Conservation (phyloP, 495 filamentous ascomycete species). For the Neurospora sp. region DNA sequence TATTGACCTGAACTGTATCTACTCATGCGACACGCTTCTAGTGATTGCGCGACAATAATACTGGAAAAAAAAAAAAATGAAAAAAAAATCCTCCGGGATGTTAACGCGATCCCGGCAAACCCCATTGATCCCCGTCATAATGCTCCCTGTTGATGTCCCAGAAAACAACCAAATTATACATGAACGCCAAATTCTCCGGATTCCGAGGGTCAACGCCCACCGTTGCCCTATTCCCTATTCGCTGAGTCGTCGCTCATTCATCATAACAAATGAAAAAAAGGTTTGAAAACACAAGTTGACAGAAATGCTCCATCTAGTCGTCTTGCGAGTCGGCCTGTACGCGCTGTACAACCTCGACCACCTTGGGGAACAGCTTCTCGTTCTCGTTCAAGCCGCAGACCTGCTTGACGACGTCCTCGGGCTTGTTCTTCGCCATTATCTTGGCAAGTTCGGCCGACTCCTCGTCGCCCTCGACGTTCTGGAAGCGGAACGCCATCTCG, state of each 20-base stretch:
- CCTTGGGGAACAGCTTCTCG: slow-evolving; percentile 61
- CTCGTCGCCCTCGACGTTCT: slow-evolving; percentile 79
- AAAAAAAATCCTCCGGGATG: not conserved
- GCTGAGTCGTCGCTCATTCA: not conserved
- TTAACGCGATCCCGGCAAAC: not conserved
- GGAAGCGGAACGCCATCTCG: slow-evolving; percentile 85
- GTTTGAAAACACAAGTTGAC: not conserved
- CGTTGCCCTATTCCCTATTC: not conserved
- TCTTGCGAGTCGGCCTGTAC: slow-evolving; percentile 54
- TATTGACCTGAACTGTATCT: not conserved
- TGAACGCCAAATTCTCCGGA: not conserved
- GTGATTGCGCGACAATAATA: not conserved
- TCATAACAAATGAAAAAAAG: not conserved
- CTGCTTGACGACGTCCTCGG: slow-evolving; percentile 58
- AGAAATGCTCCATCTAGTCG: slow-evolving; percentile 6
- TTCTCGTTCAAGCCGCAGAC: slow-evolving; percentile 63
- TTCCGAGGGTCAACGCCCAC: not conserved
- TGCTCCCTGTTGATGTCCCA: not conserved
- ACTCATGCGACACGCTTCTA: not conserved
- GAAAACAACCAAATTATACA: not conserved
- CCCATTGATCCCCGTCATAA: not conserved
- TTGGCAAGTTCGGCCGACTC: slow-evolving; percentile 75
- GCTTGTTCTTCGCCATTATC: slow-evolving; percentile 60
- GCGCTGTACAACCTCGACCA: slow-evolving; percentile 64
- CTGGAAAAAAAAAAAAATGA: not conserved